phyloP scores from a whole-genome alignment of 306 rosid species.

The Dicorynia guianensis region DNA sequence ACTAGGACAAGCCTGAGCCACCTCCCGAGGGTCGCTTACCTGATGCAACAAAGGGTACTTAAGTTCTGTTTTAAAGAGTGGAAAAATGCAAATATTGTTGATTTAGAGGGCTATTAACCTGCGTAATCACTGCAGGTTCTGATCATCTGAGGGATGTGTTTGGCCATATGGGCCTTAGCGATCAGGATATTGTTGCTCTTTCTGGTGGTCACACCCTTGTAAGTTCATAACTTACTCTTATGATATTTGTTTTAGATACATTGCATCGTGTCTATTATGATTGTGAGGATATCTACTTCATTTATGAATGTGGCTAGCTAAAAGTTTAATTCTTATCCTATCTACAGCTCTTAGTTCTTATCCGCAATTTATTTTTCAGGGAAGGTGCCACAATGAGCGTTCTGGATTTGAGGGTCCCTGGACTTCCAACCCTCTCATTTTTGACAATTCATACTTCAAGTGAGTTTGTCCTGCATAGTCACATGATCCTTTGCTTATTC shows the following conservation, averaged over 20 bases:
- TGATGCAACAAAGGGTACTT: conserved; percentile 74
- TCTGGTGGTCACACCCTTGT: conserved; percentile 97
- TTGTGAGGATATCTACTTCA: too few relatives aligned
- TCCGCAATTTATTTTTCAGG: conserved; percentile 48
- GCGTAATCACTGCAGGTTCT: conserved; percentile 55
- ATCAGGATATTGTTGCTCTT: conserved; percentile 89
- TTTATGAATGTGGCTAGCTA: too few relatives aligned
- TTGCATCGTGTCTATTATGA: not conserved
- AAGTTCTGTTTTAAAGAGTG: too few relatives aligned
- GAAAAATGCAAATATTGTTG: not conserved
- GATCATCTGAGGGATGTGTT: conserved; percentile 93
- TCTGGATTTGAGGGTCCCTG: conserved; percentile 99
- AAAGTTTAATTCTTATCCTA: not conserved
- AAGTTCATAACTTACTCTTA: not conserved
- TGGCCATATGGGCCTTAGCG: conserved; percentile 86
- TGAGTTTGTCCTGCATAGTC: conserved; percentile 33
- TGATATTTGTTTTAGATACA: not conserved
- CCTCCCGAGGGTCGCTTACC: conserved; percentile 99
- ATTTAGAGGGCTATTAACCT: not conserved
- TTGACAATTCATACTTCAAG: conserved; percentile 89
- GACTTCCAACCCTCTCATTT: conserved; percentile 90
- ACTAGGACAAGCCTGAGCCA: conserved; percentile 77
- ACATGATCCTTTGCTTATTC: too few relatives aligned
- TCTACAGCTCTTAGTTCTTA: not conserved
- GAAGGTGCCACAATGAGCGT: conserved; percentile 96